A percentile compares a stretch with the other conserved stretches of the same genome.
phyloP scores from a whole-genome alignment of 495 filamentous ascomycete species.

The Penicillium lividum region DNA sequence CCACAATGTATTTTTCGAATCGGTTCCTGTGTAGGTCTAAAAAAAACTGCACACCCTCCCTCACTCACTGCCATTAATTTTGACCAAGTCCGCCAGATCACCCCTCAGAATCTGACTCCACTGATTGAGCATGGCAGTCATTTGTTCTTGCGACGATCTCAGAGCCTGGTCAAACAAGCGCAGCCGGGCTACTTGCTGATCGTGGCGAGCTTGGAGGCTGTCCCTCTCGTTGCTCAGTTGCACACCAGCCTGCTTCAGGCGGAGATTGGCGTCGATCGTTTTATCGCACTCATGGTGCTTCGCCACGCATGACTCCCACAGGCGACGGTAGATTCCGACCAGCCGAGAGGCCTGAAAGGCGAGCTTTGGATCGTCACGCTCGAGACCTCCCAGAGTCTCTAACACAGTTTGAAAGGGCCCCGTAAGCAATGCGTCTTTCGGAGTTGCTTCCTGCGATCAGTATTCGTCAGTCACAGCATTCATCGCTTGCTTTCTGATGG shows the following conservation, averaged over 20 bases:
- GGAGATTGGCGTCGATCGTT: neutral
- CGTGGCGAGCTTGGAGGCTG: conserved; percentile 10
- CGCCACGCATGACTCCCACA: conserved; percentile 13
- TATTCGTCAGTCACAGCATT: neutral
- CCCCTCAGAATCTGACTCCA: conserved; percentile 7
- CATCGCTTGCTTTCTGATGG: neutral
- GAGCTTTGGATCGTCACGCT: conserved; percentile 13
- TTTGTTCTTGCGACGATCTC: conserved; percentile 4
- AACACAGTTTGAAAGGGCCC: conserved; percentile 10
- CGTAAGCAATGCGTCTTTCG: neutral
- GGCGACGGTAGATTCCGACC: conserved; percentile 8
- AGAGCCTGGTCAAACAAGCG: conserved; percentile 8
- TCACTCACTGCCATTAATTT: neutral
- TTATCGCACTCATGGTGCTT: conserved; percentile 11
- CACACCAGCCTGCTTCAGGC: conserved; percentile 3
- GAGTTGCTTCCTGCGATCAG: neutral
- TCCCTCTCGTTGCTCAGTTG: conserved; percentile 14
- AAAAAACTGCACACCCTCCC: no score
- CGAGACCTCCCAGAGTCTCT: conserved; percentile 5
- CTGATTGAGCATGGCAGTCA: conserved; percentile 9
- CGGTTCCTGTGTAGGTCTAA: no score
- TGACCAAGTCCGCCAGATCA: neutral
- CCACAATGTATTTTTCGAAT: no score
- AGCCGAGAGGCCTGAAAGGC: conserved; percentile 12
- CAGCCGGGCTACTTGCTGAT: conserved; percentile 11